Evolutionary conservation across 2,329 filamentous ascomycete genomes (phyloP), one percentile per base, ranked within the genome.

Genomic region (Arthrobotrys sphaeroides): DNA sequence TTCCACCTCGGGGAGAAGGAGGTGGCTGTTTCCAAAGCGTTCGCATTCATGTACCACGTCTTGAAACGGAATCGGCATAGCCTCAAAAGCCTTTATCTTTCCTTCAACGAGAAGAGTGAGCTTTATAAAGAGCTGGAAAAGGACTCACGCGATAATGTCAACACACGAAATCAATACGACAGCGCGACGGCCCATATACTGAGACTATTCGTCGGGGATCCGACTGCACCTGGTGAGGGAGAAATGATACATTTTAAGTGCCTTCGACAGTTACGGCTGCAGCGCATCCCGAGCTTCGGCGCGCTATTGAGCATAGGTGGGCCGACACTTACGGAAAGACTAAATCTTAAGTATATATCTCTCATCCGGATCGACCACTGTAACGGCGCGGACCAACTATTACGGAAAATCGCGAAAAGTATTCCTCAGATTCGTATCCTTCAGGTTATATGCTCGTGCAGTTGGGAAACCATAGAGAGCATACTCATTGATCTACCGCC

Each of bases 81-180:
- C 5, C 33, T 70, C 4, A 70, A 55, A 59, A 70, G 66, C n/a
- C 36, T 70, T 2, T 70, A 53, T 20, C 28, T 70, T 26, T 70
- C 66, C 1, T 61, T 70, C 18, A 42, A 55, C 5, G 47, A 60
- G 18, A 61, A 62, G n/a, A 70, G 66, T 6, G 57, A 62, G 18
- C 36, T 70, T 2, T 70, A 53, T 13, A 47, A 49, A 9, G 60
- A 47, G 13, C 12, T 64, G 26, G 42, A 26, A 26, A 33, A 10
- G n/a, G 60, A 64, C 40, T 43, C 42, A 5, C n/a, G 10, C 9
- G 12, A 13, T 9, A 24, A 9, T n/a, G 5, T 42, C 18, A 40
- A 59, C 26, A 59, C 18, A 18, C 53, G 22, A 33, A 24, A 43
- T 43, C 33, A 40, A 55, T 28, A 49, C 26, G 42, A 55, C 61